These are phyloP conservation scores for Bruguiera gymnorhiza DNA, from an alignment of 345 rosid species.

Conservation along the genomic window DNA sequence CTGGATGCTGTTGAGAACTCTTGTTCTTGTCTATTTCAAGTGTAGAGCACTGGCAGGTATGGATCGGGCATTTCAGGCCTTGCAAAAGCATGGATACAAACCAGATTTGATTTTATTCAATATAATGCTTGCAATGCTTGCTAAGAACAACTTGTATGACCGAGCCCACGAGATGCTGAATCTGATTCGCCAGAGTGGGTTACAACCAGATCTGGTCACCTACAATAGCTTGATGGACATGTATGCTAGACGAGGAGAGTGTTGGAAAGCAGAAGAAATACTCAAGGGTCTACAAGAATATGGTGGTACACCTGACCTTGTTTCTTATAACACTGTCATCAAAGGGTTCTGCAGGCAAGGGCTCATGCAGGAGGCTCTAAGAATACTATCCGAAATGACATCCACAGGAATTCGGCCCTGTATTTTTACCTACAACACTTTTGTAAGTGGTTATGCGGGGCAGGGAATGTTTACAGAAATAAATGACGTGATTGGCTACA, in stretches of 20 bases:
- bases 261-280: conserved; percentile 85
- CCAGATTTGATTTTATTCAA: conserved; percentile 80
- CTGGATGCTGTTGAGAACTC: conserved; percentile 89
- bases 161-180: conserved; percentile 53
- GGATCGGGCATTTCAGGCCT: conserved; percentile 65
- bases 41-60: conserved; percentile 59
- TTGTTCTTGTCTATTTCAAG: conserved; percentile 62
- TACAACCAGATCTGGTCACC: conserved; percentile 76
- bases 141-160: conserved; percentile 63
- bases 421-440: conserved; percentile 80
- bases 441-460: conserved; percentile 62
- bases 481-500: conserved; percentile 60
- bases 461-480: conserved; percentile 64
- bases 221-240: conserved; percentile 90
- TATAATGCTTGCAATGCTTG: conserved; percentile 68
- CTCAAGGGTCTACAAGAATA: conserved; percentile 46
- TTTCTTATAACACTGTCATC: conserved; percentile 87
- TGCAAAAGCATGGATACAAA: conserved; percentile 61
- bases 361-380: conserved; percentile 76
- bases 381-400: conserved; percentile 74
- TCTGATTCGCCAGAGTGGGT: conserved; percentile 50
- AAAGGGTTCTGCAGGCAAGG: conserved; percentile 90
- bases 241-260: conserved; percentile 77
- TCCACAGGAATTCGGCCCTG: conserved; percentile 67
- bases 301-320: conserved; percentile 58